Evolutionary conservation across 1,284 basidiomycete genomes (phyloP).

Genomic region (Cystobasidium pallidum): DNA sequence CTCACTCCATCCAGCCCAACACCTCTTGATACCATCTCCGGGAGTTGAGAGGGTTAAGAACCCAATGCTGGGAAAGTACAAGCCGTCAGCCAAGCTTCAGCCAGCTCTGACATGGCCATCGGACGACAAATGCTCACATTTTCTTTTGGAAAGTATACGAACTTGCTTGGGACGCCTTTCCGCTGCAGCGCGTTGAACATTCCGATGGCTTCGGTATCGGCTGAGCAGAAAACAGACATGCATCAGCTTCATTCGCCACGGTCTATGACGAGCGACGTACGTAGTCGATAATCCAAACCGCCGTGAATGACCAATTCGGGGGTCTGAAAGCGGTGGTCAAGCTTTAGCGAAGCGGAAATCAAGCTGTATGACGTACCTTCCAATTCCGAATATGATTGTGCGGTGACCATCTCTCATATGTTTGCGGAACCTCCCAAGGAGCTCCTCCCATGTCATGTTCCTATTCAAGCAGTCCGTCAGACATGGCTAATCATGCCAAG

Average conservation of each 20-base stretch:
- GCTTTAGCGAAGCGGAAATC: constrained; percentile 60
- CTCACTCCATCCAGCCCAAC: constrained; percentile 74
- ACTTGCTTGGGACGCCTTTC: constrained; percentile 72
- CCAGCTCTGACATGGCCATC: constrained; percentile 65
- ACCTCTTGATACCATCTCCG: constrained; percentile 86
- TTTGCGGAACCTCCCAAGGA: constrained; percentile 68
- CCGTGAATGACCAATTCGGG: constrained; percentile 82
- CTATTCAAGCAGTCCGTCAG: neutral
- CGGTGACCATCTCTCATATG: constrained; percentile 62
- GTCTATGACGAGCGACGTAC: no score
- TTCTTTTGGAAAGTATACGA: constrained; percentile 87
- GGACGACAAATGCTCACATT: constrained; percentile 76
- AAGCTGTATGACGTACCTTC: constrained; percentile 71
- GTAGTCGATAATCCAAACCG: constrained; percentile 62
- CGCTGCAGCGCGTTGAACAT: constrained; percentile 73
- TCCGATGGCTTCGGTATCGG: constrained; percentile 78
- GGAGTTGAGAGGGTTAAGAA: constrained; percentile 58
- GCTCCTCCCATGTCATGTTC: constrained; percentile 81
- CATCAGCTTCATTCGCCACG: no score
- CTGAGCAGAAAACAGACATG: constrained; percentile 59
- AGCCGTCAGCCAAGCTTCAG: constrained; percentile 61
- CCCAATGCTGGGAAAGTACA: constrained; percentile 57
- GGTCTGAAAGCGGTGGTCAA: constrained; percentile 68
- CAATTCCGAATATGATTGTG: constrained; percentile 78
- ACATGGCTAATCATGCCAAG: neutral